Percentiles rank a stretch among this genome's conserved stretches.
Conservation (phyloP, 345 rosid genomes). For the Noccaea caerulescens region DNA sequence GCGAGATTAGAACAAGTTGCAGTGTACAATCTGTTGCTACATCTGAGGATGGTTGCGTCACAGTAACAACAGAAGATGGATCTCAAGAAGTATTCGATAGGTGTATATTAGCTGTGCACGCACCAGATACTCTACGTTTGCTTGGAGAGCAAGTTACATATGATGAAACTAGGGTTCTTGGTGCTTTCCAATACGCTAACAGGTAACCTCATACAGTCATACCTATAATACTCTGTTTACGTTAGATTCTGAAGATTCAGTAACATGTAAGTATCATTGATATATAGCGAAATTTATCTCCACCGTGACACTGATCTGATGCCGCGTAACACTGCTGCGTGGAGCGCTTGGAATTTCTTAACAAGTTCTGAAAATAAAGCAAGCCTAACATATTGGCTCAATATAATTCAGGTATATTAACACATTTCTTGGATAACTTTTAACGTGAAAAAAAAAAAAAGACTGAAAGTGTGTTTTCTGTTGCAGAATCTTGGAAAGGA, state of each 20-base stretch:
- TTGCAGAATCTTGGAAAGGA: constrained; percentile 72
- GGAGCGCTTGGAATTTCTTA: constrained; percentile 89
- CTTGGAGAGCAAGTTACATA: constrained; percentile 62
- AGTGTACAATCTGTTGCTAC: constrained; percentile 56
- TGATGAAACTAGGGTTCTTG: constrained; percentile 70
- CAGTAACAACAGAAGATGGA: constrained; percentile 50
- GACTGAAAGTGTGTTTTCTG: background rate
- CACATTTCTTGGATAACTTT: background rate
- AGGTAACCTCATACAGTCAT: constrained; percentile 42
- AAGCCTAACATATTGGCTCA: constrained; percentile 83
- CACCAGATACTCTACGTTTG: constrained; percentile 67
- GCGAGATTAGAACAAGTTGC: constrained; percentile 57
- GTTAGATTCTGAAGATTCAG: background rate
- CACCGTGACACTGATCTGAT: constrained; percentile 71
- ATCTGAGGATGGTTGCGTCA: constrained; percentile 49
- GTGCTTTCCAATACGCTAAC: constrained; percentile 75
- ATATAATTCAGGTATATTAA: constrained; percentile 67
- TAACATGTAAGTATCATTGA: constrained; percentile 18
- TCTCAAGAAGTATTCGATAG: constrained; percentile 47
- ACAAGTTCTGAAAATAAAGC: constrained; percentile 57
- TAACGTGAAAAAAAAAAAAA: background rate
- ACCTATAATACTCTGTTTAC: background rate
- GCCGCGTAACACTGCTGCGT: constrained; percentile 71
- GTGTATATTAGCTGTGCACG: constrained; percentile 64
- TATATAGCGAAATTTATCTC: constrained; percentile 68